Percentiles rank a stretch among this genome's conserved stretches.
Conservation (phyloP, 2,329 filamentous ascomycete species). For the Trichoderma citrinoviride region DNA sequence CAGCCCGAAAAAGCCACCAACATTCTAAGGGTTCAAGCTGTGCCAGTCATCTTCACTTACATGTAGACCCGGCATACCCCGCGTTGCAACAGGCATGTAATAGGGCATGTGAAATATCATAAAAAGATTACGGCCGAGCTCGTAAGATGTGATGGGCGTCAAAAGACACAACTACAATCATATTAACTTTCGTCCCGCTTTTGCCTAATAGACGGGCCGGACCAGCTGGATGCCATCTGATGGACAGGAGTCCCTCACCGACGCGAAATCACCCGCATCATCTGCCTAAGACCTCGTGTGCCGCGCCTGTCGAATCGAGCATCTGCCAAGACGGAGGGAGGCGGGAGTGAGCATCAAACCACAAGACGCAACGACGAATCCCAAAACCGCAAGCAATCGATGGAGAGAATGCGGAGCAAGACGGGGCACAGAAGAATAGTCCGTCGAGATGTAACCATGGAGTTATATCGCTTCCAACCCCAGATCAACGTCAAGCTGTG, state of each 20-base stretch:
- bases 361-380: background rate
- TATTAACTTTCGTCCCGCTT: background rate
- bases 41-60: background rate
- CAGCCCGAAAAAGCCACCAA: background rate
- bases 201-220: constrained; percentile 11
- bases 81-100: background rate
- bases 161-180: background rate
- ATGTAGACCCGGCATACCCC: constrained; percentile 2
- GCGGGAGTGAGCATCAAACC: background rate
- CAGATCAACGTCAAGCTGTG: background rate
- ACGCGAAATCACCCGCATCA: constrained; percentile 11
- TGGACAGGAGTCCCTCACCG: constrained; percentile 2
- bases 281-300: constrained; percentile 13
- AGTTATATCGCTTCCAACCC: background rate
- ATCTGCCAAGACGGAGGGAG: background rate
- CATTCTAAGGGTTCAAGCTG: background rate
- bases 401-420: background rate
- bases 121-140: background rate
- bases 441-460: constrained; percentile 2
- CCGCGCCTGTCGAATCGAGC: background rate
- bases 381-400: too few relatives aligned
- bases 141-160: background rate
- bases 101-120: background rate
- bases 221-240: constrained; percentile 16
- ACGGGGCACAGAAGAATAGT: background rate